Conservation (phyloP, 2,329 filamentous ascomycete species). For the Cyphellophora attinorum region DNA sequence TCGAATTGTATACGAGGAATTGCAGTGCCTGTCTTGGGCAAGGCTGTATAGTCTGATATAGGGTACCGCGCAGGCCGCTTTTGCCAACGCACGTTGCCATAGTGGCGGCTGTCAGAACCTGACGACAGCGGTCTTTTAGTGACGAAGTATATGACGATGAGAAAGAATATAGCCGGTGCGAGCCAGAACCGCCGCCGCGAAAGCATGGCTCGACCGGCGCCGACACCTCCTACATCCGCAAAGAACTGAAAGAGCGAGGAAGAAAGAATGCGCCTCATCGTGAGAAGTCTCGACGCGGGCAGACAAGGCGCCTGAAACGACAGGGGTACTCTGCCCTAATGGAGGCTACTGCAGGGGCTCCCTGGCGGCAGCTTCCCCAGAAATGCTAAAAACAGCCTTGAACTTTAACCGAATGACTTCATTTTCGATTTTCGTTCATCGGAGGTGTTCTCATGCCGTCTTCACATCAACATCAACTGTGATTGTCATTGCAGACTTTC, state of each 20-base stretch:
- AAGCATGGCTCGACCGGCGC: constrained; percentile 10
- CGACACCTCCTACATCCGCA: constrained; percentile 1
- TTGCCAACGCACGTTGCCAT: constrained; percentile 9
- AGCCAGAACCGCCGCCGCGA: constrained; percentile 16
- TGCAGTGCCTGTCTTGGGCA: constrained; percentile 11
- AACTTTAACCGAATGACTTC: too few species aligned
- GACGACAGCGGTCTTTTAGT: constrained; percentile 4
- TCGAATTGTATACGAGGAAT: constrained; percentile 18
- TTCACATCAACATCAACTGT: not conserved
- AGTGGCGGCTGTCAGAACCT: constrained; percentile 2
- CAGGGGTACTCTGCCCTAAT: not conserved
- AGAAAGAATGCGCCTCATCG: not conserved
- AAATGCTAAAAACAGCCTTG: too few species aligned
- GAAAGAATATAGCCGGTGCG: constrained; percentile 12
- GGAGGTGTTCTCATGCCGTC: not conserved
- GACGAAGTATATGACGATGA: constrained; percentile 14
- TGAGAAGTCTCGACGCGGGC: constrained; percentile 1
- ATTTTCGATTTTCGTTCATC: constrained; percentile 1
- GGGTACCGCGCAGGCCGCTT: constrained; percentile 16
- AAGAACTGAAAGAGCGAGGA: not conserved
- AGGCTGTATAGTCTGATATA: constrained; percentile 8
- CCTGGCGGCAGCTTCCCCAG: not conserved
- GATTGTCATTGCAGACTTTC: not conserved
- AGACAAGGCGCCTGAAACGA: not conserved
- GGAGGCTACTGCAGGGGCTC: not conserved